These are phyloP conservation scores for Cucurbita pepo DNA, from an alignment of 306 rosid genomes.

Conservation along the genomic window DNA sequence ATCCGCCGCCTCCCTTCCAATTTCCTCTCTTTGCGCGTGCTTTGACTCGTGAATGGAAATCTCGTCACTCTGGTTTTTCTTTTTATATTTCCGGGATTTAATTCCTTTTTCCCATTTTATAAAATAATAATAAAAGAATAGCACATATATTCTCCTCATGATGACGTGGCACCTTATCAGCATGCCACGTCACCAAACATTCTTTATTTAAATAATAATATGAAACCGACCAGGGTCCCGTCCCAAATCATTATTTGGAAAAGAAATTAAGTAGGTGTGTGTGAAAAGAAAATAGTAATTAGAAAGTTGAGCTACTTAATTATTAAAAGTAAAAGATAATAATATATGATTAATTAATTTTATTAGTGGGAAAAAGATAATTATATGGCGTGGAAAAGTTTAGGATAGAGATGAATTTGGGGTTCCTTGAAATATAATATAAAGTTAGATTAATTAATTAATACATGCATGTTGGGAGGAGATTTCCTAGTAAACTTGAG, in stretches of 20 bases:
- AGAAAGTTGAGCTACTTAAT: constrained; percentile 29
- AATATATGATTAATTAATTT: constrained; percentile 3
- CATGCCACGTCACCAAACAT: neutral
- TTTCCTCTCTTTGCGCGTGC: neutral
- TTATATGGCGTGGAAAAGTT: neutral
- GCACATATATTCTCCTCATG: neutral
- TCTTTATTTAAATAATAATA: constrained; percentile 1
- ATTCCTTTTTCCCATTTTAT: neutral
- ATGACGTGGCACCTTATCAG: neutral
- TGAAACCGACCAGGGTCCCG: constrained; percentile 56
- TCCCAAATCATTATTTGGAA: constrained; percentile 29
- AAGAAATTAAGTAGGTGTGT: neutral
- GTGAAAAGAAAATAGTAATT: constrained; percentile 5
- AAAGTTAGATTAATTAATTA: constrained; percentile 1
- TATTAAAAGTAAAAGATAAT: constrained; percentile 12
- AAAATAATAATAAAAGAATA: neutral
- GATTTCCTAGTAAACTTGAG: constrained; percentile 19
- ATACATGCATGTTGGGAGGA: constrained; percentile 1
- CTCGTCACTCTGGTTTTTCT: neutral
- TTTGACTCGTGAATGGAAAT: neutral
- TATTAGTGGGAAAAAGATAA: neutral
- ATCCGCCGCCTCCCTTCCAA: neutral
- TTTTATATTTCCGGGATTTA: neutral
- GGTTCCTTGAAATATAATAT: neutral
- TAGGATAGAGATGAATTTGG: neutral